These are phyloP conservation scores for Populus simonii DNA, from an alignment of 345 rosid genomes.

Conservation along the genomic window DNA sequence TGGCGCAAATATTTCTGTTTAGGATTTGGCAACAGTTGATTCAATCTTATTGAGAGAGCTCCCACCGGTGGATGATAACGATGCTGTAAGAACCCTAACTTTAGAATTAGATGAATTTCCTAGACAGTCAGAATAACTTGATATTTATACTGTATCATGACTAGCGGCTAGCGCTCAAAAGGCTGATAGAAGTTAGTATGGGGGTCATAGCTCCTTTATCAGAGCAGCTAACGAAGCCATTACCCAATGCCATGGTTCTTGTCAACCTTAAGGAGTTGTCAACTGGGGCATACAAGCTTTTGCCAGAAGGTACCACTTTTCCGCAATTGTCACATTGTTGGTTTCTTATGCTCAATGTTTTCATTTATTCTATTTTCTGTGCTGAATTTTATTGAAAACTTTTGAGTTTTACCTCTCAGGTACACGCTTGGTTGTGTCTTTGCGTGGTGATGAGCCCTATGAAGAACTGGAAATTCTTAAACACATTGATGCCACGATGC, in stretches of 20 bases:
- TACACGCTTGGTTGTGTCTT: conserved; percentile 81
- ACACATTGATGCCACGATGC: conserved; percentile 64
- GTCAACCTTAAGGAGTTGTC: conserved; percentile 86
- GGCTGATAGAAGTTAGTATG: conserved; percentile 90
- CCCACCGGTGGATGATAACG: conserved; percentile 74
- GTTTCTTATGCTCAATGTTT: conserved; percentile 7
- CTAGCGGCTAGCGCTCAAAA: conserved; percentile 88
- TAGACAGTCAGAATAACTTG: conserved; percentile 18
- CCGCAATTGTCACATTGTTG: not conserved
- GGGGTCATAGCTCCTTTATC: conserved; percentile 87
- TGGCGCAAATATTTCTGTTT: conserved; percentile 22
- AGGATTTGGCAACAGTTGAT: conserved; percentile 97
- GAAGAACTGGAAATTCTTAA: conserved; percentile 78
- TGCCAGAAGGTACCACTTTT: conserved; percentile 79
- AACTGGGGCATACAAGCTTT: conserved; percentile 87
- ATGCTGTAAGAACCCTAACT: conserved; percentile 63
- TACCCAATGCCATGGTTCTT: conserved; percentile 89
- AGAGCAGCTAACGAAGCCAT: conserved; percentile 91
- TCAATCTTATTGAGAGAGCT: conserved; percentile 82
- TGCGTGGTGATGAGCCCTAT: conserved; percentile 76
- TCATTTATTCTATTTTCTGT: conserved; percentile 2
- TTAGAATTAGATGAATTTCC: conserved; percentile 2
- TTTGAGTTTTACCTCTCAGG: conserved; percentile 41
- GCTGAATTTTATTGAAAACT: conserved; percentile 1
- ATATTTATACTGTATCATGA: conserved; percentile 18